Evolutionary conservation across 2,329 filamentous ascomycete genomes (phyloP).

Genomic region (Didymella keratinophila): DNA sequence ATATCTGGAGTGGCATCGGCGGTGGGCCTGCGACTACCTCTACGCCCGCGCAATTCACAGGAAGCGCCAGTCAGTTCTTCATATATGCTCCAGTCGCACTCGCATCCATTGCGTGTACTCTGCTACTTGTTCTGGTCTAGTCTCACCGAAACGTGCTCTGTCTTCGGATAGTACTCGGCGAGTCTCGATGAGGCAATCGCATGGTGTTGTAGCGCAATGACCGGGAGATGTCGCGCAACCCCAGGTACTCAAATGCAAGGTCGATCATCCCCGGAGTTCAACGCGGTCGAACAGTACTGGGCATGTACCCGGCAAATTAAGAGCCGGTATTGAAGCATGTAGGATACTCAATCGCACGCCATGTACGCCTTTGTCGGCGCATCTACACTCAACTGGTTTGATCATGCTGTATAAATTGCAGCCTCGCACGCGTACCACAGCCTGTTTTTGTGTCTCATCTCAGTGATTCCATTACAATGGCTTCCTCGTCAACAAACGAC

Average conservation of each 20-base stretch:
- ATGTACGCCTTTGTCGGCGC: not conserved
- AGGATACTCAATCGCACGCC: constrained; percentile 1
- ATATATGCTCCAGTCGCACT: not conserved
- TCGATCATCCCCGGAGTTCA: constrained; percentile 9
- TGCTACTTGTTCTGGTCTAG: not conserved
- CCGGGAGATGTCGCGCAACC: constrained; percentile 1
- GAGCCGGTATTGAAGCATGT: not conserved
- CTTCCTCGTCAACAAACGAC: constrained; percentile 11
- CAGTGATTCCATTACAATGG: constrained; percentile 7
- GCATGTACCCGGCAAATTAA: not conserved
- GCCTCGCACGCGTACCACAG: not conserved
- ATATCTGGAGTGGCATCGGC: not conserved
- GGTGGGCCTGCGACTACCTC: not conserved
- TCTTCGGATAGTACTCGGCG: constrained; percentile 5
- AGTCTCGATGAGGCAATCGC: constrained; percentile 10
- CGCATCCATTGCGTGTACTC: not conserved
- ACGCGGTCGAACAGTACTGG: not conserved
- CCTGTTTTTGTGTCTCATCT: too few species aligned
- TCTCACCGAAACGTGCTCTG: not conserved
- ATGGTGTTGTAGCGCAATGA: constrained; percentile 1
- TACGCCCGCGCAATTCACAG: not conserved
- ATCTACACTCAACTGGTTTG: not conserved
- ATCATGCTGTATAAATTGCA: not conserved
- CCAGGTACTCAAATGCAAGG: not conserved
- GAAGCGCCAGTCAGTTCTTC: not conserved